A percentile compares a stretch with the other conserved stretches of the same genome.
Evolutionary conservation across 2,329 filamentous ascomycete genomes (phyloP).

Genomic region (Thermomyces lanuginosus): DNA sequence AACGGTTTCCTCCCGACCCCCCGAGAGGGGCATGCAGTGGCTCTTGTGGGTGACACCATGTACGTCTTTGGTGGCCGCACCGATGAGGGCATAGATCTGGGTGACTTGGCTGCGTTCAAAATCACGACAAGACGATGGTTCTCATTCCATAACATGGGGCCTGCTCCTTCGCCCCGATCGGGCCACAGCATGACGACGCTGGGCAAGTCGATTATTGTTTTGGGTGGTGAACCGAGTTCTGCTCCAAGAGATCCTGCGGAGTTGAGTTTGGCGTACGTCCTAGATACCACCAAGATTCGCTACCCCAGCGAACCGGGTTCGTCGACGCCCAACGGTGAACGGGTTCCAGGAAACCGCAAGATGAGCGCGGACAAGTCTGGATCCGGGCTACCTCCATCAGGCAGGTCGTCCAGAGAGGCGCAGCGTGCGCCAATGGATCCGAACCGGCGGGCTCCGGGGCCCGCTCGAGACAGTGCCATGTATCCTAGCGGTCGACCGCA

Average conservation of each 20-base stretch:
- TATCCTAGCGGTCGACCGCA: conserved; percentile 14
- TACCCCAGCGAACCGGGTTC: conserved; percentile 58
- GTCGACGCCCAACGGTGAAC: conserved; percentile 23
- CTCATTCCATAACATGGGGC: conserved; percentile 98
- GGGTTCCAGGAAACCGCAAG: conserved; percentile 25
- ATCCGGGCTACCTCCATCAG: conserved; percentile 22
- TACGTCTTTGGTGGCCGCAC: conserved; percentile 96
- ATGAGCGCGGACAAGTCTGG: conserved; percentile 29
- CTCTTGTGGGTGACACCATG: conserved; percentile 94
- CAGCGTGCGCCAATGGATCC: conserved; percentile 22
- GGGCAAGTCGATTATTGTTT: conserved; percentile 77
- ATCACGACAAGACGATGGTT: conserved; percentile 85
- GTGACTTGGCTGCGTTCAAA: conserved; percentile 75
- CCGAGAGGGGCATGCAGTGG: conserved; percentile 84
- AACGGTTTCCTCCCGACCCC: conserved; percentile 94
- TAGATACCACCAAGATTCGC: conserved; percentile 90
- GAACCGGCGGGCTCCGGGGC: conserved; percentile 22
- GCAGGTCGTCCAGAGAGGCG: conserved; percentile 28
- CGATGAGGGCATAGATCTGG: conserved; percentile 80
- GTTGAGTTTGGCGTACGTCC: conserved; percentile 71
- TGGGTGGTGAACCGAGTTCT: conserved; percentile 88
- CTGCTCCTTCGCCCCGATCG: conserved; percentile 79
- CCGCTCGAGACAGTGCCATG: conserved; percentile 29
- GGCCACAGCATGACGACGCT: conserved; percentile 96
- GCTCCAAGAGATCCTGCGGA: conserved; percentile 66